phyloP scores from a whole-genome alignment of 495 filamentous ascomycete genomes.

The Neurospora sp. region DNA sequence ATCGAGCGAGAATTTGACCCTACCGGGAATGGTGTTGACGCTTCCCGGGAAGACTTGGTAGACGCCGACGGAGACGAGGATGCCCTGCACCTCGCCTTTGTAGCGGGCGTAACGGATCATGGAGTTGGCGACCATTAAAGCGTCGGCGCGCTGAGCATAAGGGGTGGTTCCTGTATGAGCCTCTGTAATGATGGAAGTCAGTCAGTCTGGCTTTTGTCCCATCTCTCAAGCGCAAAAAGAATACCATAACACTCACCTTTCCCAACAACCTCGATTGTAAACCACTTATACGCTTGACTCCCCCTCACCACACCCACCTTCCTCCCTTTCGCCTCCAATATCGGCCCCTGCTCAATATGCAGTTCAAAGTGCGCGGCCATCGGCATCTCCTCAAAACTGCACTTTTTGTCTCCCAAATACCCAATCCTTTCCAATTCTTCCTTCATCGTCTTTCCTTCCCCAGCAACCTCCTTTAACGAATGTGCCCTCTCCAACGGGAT shows the following conservation, averaged over 20 bases:
- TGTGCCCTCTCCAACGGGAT: constrained; percentile 52
- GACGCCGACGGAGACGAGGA: constrained; percentile 64
- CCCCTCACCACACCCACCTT: constrained; percentile 64
- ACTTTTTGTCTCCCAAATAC: constrained; percentile 51
- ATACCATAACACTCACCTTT: constrained; percentile 24
- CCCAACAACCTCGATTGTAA: constrained; percentile 54
- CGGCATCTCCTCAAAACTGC: constrained; percentile 50
- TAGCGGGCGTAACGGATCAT: constrained; percentile 60
- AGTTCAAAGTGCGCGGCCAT: constrained; percentile 78
- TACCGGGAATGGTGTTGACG: constrained; percentile 67
- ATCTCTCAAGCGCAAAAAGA: too few species aligned
- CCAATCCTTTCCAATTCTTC: constrained; percentile 60
- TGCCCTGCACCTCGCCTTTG: constrained; percentile 44
- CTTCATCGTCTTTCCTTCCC: constrained; percentile 49
- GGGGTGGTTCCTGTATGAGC: constrained; percentile 71
- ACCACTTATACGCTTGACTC: constrained; percentile 63
- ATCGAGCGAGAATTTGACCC: constrained; percentile 62
- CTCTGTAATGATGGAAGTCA: constrained; percentile 26
- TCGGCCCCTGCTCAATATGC: constrained; percentile 75
- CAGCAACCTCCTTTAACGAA: constrained; percentile 44
- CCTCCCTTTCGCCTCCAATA: constrained; percentile 45
- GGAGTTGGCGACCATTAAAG: constrained; percentile 55
- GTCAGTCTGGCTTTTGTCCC: not conserved
- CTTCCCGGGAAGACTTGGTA: constrained; percentile 54
- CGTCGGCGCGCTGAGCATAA: constrained; percentile 49